phyloP scores from a whole-genome alignment of 2,329 filamentous ascomycete species.

The Talaromyces sp. region DNA sequence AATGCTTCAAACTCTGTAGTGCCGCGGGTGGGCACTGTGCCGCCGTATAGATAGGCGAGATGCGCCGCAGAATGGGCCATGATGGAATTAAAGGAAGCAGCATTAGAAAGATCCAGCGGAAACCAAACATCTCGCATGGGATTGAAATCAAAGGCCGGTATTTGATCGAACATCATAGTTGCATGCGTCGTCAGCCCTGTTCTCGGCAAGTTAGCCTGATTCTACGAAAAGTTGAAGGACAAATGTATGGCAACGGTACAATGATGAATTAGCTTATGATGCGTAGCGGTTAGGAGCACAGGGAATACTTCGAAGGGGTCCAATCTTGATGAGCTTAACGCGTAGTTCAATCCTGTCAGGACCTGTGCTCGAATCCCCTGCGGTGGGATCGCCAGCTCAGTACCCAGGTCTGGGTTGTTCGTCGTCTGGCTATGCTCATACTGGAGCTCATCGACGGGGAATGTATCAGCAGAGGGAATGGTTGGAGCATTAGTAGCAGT shows the following conservation, averaged over 20 bases:
- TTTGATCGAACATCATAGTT: slow-evolving; percentile 35
- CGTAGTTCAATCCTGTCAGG: slow-evolving; percentile 31
- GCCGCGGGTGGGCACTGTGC: slow-evolving; percentile 24
- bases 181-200: slow-evolving; percentile 34
- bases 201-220: not conserved
- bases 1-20: slow-evolving; percentile 10
- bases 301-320: slow-evolving; percentile 42
- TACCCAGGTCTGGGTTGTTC: not conserved
- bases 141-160: slow-evolving; percentile 33
- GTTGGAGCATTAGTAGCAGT: not conserved
- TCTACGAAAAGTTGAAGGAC: not conserved
- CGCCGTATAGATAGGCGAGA: slow-evolving; percentile 35
- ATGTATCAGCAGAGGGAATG: not conserved
- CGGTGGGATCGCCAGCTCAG: not conserved
- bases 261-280: slow-evolving; percentile 40
- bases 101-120: slow-evolving; percentile 43
- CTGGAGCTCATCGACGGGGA: not conserved
- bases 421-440: not conserved
- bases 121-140: slow-evolving; percentile 45
- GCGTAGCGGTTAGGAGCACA: slow-evolving; percentile 33
- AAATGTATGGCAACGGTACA: slow-evolving; percentile 28
- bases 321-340: slow-evolving; percentile 29
- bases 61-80: slow-evolving; percentile 46
- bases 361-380: slow-evolving; percentile 10
- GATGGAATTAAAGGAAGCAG: slow-evolving; percentile 43